Evolutionary conservation across 1,284 basidiomycete species (phyloP).

Genomic region (Pascua sp.): DNA sequence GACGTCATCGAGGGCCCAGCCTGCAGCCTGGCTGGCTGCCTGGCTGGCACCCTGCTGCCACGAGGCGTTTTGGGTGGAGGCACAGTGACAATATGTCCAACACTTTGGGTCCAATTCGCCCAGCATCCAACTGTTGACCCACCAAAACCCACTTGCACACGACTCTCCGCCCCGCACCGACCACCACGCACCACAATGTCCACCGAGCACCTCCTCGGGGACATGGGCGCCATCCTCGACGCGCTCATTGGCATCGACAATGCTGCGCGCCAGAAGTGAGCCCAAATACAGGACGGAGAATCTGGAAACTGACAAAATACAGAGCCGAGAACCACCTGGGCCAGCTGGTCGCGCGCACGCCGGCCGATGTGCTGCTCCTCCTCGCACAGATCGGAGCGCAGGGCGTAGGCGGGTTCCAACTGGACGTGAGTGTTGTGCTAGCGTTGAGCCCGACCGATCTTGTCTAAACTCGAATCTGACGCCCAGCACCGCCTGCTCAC

Average conservation of each 20-base stretch:
- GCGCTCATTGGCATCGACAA: constrained; percentile 37
- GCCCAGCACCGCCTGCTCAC: constrained; percentile 37
- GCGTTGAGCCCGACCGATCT: neutral
- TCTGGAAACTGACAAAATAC: constrained; percentile 1
- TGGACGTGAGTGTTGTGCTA: constrained; percentile 30
- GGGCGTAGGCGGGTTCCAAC: constrained; percentile 45
- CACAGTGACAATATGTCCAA: too few species aligned
- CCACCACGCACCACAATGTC: constrained; percentile 19
- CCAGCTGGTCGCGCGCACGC: constrained; percentile 24
- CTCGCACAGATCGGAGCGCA: constrained; percentile 44
- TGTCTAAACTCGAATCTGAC: neutral
- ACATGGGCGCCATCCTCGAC: constrained; percentile 34
- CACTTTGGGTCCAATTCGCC: too few species aligned
- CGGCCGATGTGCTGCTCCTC: constrained; percentile 34
- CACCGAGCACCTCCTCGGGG: constrained; percentile 43
- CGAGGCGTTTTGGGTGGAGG: too few species aligned
- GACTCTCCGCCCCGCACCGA: neutral
- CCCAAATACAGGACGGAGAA: too few species aligned
- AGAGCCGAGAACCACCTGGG: constrained; percentile 39
- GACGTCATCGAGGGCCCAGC: too few species aligned
- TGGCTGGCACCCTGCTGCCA: too few species aligned
- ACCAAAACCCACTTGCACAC: too few species aligned
- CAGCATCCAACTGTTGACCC: too few species aligned
- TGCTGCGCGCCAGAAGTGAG: constrained; percentile 32
- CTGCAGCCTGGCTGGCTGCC: too few species aligned